These are phyloP conservation scores for Lactifluus hygrophoroides DNA, from an alignment of 768 basidiomycete genomes.

Conservation along the genomic window DNA sequence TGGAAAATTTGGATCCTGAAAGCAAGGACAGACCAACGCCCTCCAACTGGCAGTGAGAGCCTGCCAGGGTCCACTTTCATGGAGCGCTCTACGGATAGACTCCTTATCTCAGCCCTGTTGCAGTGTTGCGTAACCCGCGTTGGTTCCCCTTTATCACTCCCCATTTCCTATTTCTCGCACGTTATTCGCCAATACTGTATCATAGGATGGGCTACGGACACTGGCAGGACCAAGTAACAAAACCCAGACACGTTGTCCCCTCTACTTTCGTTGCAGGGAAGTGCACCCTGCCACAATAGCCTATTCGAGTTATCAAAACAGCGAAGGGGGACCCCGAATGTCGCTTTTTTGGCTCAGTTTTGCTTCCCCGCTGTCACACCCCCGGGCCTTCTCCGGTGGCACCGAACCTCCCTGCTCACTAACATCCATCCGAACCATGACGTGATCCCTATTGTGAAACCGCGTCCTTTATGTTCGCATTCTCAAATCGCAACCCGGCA, in stretches of 20 bases:
- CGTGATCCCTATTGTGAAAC: not conserved
- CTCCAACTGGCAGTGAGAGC: too few relatives aligned
- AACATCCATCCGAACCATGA: not conserved
- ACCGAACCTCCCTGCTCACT: not conserved
- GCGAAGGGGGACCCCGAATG: not conserved
- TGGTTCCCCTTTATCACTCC: not conserved
- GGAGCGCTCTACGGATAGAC: too few relatives aligned
- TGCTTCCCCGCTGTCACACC: not conserved
- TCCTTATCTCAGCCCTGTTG: not conserved
- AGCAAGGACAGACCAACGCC: too few relatives aligned
- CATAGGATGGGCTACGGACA: too few relatives aligned
- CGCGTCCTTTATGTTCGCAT: not conserved
- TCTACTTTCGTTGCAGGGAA: not conserved
- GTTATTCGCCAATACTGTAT: not conserved
- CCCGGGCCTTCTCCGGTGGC: not conserved
- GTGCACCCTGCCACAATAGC: not conserved
- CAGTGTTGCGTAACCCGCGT: too few relatives aligned
- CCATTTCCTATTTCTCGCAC: not conserved
- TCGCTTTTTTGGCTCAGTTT: not conserved
- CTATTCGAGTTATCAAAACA: not conserved
- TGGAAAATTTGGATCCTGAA: not conserved
- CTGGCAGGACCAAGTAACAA: not conserved
- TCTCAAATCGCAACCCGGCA: not conserved
- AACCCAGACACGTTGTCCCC: not conserved
- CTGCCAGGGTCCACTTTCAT: too few relatives aligned